Base-by-base conservation (phyloP, 2,329 filamentous ascomycete genomes). In the Calonectria hongkongensis region DNA sequence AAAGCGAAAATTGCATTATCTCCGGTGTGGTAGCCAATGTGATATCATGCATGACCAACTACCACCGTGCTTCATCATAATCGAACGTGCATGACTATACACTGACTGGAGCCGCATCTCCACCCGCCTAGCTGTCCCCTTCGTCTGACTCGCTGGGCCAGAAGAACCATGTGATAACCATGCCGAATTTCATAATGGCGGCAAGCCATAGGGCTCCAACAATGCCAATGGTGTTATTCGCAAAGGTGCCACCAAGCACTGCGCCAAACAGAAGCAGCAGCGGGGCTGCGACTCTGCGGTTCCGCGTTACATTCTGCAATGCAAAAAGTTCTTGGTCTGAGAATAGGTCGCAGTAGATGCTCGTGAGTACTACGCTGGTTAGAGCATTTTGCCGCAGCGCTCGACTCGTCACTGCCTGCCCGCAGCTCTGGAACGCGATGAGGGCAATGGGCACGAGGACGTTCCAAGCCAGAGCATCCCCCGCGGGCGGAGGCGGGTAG, bases 341-440 rank as follows among this genome's bases (percentile, higher is more conserved):
- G 77, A 95, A 95, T 25, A 96, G 81, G 81, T 96, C 94, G 80
- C 94, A 95, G 84, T 96, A 96, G 72, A 94, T 92, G 80, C 93
- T 95, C 1, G 94, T 96, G 76, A 97, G 84, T 8, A 96, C 94
- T 9, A 95, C 93, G 73, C 93, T 95, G 0, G 94, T 95, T 28
- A 96, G 85, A 1, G 92, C 91, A 70, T 91, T 91, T 77, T 92
- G 93, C 76, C 91, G 89, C 73, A 96, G 83, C 0, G 93, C 91
- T 3, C 94, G 86, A 80, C 92, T 94, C 0, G 91, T 90, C n/a
- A 95, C 92, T 0, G 94, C 94, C 82, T 96, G 94, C 0, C 94
- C 94, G 68, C 92, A 93, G 75, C 92, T 92, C 85, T 96, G 94
- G 79, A 96, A 95, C 6, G 93, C 93, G 16, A 95, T 88, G 16